Evolutionary conservation across 257 asterid genomes (phyloP).

Genomic region (Rubia yunnanensis): DNA sequence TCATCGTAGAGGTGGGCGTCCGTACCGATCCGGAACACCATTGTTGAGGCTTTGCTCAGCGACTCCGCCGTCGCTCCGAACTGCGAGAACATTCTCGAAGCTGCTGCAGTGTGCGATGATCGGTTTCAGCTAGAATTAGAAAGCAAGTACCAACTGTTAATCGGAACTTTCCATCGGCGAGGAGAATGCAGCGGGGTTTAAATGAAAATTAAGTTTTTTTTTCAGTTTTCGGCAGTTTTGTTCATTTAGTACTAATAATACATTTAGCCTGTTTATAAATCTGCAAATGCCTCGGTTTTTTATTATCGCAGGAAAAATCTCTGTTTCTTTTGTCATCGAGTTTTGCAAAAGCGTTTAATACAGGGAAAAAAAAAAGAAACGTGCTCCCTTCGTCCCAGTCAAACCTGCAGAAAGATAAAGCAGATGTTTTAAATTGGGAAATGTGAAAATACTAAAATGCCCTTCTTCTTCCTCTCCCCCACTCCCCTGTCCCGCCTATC

Average conservation of each 20-base stretch:
- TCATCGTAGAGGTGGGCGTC: slow-evolving; percentile 96
- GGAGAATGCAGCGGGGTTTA: neutral
- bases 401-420: no score
- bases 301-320: no score
- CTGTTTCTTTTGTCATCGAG: no score
- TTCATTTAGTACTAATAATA: neutral
- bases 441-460: no score
- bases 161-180: slow-evolving; percentile 4
- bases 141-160: neutral
- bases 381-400: no score
- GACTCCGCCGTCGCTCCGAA: slow-evolving; percentile 90
- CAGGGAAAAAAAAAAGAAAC: no score
- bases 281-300: no score
- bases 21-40: slow-evolving; percentile 91
- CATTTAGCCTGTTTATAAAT: neutral
- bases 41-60: slow-evolving; percentile 83
- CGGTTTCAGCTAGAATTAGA: neutral
- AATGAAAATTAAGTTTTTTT: neutral
- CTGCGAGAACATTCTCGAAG: slow-evolving; percentile 49
- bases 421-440: no score
- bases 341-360: no score
- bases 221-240: neutral
- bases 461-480: no score
- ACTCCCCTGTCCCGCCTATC: no score
- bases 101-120: no score